Evolutionary conservation across 1,284 basidiomycete species (phyloP).

Genomic region (Trichosporon coremiiforme): DNA sequence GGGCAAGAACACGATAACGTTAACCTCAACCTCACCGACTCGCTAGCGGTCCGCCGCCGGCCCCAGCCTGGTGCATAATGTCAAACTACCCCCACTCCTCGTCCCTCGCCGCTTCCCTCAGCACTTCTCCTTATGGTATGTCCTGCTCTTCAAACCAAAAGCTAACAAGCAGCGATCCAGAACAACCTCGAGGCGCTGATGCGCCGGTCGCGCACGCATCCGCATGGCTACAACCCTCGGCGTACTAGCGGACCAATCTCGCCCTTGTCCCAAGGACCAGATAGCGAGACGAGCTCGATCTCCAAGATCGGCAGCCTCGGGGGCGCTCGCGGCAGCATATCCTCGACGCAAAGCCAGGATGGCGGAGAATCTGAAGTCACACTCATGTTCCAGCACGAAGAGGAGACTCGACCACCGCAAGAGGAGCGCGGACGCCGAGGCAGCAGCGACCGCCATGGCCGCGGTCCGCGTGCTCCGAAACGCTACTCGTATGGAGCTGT

Average conservation of each 20-base stretch:
- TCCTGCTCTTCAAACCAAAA: background rate
- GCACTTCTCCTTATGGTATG: conserved; percentile 52
- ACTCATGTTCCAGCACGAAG: conserved; percentile 29
- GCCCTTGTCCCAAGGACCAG: conserved; percentile 1
- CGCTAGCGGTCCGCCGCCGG: conserved; percentile 8
- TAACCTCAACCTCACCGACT: background rate
- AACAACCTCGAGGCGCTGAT: conserved; percentile 54
- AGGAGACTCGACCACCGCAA: background rate
- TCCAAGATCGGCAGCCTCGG: background rate
- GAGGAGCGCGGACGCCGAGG: conserved; percentile 6
- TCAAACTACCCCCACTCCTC: conserved; percentile 52
- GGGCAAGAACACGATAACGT: background rate
- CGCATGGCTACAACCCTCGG: conserved; percentile 24
- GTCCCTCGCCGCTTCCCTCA: conserved; percentile 46
- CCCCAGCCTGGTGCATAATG: conserved; percentile 31
- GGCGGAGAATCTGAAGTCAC: conserved; percentile 21
- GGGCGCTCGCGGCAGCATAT: background rate
- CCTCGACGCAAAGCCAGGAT: background rate
- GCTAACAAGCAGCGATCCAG: conserved; percentile 45
- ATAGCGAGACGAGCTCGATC: conserved; percentile 17
- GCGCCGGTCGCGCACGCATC: conserved; percentile 43
- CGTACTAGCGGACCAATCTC: conserved; percentile 15
- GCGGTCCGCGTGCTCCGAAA: background rate
- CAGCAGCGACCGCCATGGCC: background rate
- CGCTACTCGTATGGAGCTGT: conserved; percentile 14